Base-by-base conservation (phyloP, 2,329 filamentous ascomycete genomes). In the Sporothrix schenckii region DNA sequence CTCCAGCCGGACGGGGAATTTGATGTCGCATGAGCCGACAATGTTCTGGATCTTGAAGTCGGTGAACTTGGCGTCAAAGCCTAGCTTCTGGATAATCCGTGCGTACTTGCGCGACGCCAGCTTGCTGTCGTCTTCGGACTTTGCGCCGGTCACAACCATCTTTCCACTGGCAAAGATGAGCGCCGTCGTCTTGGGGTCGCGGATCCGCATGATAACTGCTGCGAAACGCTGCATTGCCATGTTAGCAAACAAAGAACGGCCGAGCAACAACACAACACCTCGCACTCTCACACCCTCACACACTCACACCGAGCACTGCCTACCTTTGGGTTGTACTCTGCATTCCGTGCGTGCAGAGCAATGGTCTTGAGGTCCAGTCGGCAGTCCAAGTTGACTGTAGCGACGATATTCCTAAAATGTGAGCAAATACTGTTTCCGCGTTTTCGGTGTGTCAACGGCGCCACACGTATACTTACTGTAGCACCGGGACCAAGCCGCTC, bases 11-110 rank as follows among this genome's bases (percentile, higher is more conserved):
- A 99, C 97, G 69, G 95, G 95, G 84, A 99, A 99, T 86, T 97
- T 97, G 87, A 99, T 97, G 80, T 99, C 95, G 81, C 94, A 98
- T 72, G 93, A 97, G 74, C 95, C 95, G 75, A 99, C 95, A 74
- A 99, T 98, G 83, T 99, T 99, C 85, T 97, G 94, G 78, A 99
- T 99, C 88, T 98, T 99, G 85, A 99, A 99, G 81, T 99, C 95
- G 75, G 94, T 97, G 82, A 99, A 98, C 88, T 97, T 97, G 77
- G 95, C 94, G 76, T 97, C 97, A 87, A 99, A 99, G 73, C 95
- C 95, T 72, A 99, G 92, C 85, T 99, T 99, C 87, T 99, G 95
- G 77, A 99, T 98, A 81, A 99, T 98, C 78, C 95, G 94, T 68
- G 95, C 95, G 79, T 98, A 98, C 83, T 99, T 99, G 83, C 94